A percentile compares a stretch with the other conserved stretches of the same genome.
These are phyloP conservation scores for Arachis monticola DNA, from an alignment of 331 rosid species.

Conservation along the genomic window DNA sequence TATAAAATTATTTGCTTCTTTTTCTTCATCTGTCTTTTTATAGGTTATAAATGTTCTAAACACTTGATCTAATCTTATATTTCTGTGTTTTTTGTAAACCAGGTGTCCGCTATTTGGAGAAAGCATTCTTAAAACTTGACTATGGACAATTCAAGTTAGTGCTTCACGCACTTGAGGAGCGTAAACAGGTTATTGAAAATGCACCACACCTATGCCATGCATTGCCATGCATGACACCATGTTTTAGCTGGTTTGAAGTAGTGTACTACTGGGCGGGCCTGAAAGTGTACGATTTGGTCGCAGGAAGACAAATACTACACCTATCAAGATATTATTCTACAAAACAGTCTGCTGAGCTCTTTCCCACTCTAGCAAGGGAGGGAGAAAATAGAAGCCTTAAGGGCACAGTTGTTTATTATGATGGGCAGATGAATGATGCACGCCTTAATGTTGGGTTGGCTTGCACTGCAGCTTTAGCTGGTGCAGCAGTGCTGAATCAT, in stretches of 20 bases:
- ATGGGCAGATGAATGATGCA: constrained; percentile 99
- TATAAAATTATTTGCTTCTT: not conserved
- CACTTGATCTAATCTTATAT: constrained; percentile 25
- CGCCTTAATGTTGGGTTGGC: constrained; percentile 94
- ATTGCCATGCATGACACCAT: constrained; percentile 98
- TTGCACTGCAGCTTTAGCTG: constrained; percentile 94
- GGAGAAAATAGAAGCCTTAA: constrained; percentile 68
- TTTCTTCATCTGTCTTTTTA: not conserved
- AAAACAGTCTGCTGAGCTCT: constrained; percentile 82
- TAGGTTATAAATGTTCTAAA: not conserved
- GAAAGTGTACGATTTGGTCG: constrained; percentile 96
- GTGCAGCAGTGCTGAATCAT: constrained; percentile 97
- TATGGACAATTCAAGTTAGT: constrained; percentile 95
- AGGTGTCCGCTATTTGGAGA: constrained; percentile 99
- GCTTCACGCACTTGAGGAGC: constrained; percentile 97
- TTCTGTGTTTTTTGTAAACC: constrained; percentile 37
- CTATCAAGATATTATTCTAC: constrained; percentile 93
- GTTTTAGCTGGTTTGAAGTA: constrained; percentile 92
- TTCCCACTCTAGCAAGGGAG: constrained; percentile 86
- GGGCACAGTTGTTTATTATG: constrained; percentile 97
- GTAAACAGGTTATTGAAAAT: constrained; percentile 88
- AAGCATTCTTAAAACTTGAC: constrained; percentile 92
- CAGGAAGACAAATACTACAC: constrained; percentile 82
- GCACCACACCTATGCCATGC: constrained; percentile 98
- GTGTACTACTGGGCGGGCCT: constrained; percentile 92